Evolutionary conservation across 2,329 filamentous ascomycete species (phyloP).

Genomic region (Aspergillus texensis): DNA sequence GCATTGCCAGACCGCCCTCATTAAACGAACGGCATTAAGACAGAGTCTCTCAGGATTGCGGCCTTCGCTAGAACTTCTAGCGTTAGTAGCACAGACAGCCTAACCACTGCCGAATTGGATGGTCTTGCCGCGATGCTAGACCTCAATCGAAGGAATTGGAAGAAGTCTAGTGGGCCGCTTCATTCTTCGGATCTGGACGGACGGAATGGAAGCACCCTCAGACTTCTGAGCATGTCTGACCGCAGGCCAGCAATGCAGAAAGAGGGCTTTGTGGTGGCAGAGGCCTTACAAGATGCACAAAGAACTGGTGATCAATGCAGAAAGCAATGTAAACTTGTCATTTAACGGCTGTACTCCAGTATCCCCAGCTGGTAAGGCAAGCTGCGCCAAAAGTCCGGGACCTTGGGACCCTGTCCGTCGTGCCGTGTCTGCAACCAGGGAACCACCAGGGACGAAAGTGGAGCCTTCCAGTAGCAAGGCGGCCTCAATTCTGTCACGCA

Average conservation of each 20-base stretch:
- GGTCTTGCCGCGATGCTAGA: background rate
- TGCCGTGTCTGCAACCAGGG: slow-evolving; percentile 23
- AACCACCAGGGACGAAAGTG: slow-evolving; percentile 17
- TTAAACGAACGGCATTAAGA: background rate
- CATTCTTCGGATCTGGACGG: background rate
- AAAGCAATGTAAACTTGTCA: slow-evolving; percentile 17
- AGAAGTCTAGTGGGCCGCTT: background rate
- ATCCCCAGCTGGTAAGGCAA: slow-evolving; percentile 16
- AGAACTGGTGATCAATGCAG: slow-evolving; percentile 29
- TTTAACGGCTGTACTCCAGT: slow-evolving; percentile 25
- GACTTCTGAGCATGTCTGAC: background rate
- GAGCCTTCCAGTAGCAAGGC: slow-evolving; percentile 4
- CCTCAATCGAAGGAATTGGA: slow-evolving; percentile 1
- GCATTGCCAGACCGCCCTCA: background rate
- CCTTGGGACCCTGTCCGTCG: slow-evolving; percentile 18
- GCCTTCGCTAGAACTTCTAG: background rate
- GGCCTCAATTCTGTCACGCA: slow-evolving; percentile 18
- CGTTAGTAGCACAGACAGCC: background rate
- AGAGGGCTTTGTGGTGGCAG: slow-evolving; percentile 6
- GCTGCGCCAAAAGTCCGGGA: slow-evolving; percentile 19
- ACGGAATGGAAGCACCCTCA: background rate
- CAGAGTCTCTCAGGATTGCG: background rate
- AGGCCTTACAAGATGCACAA: slow-evolving; percentile 13
- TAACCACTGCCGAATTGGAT: background rate
- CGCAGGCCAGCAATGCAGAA: slow-evolving; percentile 1